A percentile compares a stretch with the other conserved stretches of the same genome.
Conservation (phyloP, 164 flowering plant genomes). For the Aristolochia fimbriata region DNA sequence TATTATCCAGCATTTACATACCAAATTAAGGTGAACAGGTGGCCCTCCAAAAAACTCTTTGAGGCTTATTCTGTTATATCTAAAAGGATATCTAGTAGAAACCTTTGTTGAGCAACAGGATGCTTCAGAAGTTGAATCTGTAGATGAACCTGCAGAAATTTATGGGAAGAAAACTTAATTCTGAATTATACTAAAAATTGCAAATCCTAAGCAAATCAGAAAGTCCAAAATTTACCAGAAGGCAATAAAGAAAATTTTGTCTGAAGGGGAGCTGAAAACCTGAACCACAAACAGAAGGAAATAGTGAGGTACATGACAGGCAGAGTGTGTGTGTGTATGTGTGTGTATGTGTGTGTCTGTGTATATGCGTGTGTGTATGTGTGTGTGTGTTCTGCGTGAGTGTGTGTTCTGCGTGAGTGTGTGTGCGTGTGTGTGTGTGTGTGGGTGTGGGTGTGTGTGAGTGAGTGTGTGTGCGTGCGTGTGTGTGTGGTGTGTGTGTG, state of each 20-base stretch:
- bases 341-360: no score
- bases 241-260: conserved; percentile 16
- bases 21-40: conserved; percentile 30
- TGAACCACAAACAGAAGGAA: conserved; percentile 11
- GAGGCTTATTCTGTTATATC: conserved; percentile 33
- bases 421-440: no score
- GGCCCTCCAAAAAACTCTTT: conserved; percentile 60
- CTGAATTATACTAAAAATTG: background rate
- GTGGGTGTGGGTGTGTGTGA: no score
- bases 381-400: no score
- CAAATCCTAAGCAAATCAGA: background rate
- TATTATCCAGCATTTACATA: conserved; percentile 10
- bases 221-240: conserved; percentile 34
- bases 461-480: no score
- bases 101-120: conserved; percentile 32
- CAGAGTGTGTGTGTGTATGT: no score
- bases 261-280: conserved; percentile 54
- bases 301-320: background rate
- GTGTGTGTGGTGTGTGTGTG: no score
- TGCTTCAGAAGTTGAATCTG: conserved; percentile 22
- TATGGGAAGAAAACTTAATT: conserved; percentile 8
- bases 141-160: conserved; percentile 32
- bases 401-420: no score
- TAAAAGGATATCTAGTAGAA: conserved; percentile 51
- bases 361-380: no score